Percentiles rank a stretch among this genome's conserved stretches.
Conservation (phyloP, 441 rosid species). For the Sinapis alba region DNA sequence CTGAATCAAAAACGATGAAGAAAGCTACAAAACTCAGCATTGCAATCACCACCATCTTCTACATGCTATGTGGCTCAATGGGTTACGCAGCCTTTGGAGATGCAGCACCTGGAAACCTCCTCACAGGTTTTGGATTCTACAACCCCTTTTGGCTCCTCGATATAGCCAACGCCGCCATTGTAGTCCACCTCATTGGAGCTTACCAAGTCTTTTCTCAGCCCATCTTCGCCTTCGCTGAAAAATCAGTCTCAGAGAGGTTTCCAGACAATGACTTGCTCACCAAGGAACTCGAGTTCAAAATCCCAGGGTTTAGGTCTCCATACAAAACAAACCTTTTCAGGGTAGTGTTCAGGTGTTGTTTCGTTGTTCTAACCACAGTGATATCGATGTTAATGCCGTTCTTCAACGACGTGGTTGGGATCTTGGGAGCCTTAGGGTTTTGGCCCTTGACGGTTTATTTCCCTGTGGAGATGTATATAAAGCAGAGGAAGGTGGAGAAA, state of each 20-base stretch:
- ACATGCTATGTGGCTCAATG: conserved; percentile 64
- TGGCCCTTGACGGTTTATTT: conserved; percentile 92
- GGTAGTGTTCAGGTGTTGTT: conserved; percentile 66
- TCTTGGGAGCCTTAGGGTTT: conserved; percentile 86
- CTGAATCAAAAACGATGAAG: conserved; percentile 68
- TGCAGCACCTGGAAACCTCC: conserved; percentile 57
- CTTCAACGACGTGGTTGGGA: conserved; percentile 78
- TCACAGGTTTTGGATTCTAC: conserved; percentile 63
- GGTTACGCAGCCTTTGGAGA: conserved; percentile 75
- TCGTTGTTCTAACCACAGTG: conserved; percentile 66
- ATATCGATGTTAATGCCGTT: conserved; percentile 91
- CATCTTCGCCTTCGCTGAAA: conserved; percentile 75
- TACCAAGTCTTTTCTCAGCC: conserved; percentile 55
- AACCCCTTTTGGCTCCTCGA: conserved; percentile 65
- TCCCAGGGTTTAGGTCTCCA: conserved; percentile 49
- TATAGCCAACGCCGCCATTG: conserved; percentile 58
- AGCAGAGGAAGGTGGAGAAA: conserved; percentile 65
- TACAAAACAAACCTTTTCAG: conserved; percentile 72
- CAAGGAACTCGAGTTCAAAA: conserved; percentile 56
- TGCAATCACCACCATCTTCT: conserved; percentile 53
- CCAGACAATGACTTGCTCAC: conserved; percentile 63
- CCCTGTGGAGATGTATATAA: conserved; percentile 89
- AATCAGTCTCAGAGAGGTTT: conserved; percentile 42
- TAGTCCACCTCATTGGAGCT: conserved; percentile 57
- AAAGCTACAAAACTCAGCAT: conserved; percentile 57